phyloP scores from a whole-genome alignment of 257 asterid species.

The Primulina tabacum region DNA sequence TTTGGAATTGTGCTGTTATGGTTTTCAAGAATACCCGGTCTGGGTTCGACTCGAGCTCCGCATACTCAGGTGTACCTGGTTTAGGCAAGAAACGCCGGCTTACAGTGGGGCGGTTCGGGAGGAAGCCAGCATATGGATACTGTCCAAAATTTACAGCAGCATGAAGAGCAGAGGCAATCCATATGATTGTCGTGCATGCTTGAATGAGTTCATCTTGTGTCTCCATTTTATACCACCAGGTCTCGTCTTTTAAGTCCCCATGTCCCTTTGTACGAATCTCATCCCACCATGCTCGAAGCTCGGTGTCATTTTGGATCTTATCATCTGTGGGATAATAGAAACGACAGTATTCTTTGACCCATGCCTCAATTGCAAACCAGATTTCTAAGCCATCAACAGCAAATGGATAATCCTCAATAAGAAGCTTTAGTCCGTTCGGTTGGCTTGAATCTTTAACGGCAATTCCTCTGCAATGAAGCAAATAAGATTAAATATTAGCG shows the following conservation, averaged over 20 bases:
- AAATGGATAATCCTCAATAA: slow-evolving; percentile 72
- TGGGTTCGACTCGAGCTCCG: slow-evolving; percentile 51
- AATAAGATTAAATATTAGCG: background rate
- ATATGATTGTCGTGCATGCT: slow-evolving; percentile 59
- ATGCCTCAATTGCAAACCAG: slow-evolving; percentile 63
- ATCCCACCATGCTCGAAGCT: slow-evolving; percentile 80
- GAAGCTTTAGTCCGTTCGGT: slow-evolving; percentile 55
- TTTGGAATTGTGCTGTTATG: slow-evolving; percentile 68
- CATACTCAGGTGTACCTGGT: slow-evolving; percentile 46
- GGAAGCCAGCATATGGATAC: slow-evolving; percentile 72
- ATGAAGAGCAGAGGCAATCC: slow-evolving; percentile 84
- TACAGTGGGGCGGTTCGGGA: slow-evolving; percentile 74
- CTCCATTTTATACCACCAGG: slow-evolving; percentile 77
- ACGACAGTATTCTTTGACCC: slow-evolving; percentile 62
- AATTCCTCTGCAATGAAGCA: slow-evolving; percentile 53
- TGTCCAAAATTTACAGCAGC: slow-evolving; percentile 85
- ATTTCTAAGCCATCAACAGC: slow-evolving; percentile 81
- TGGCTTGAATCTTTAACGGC: slow-evolving; percentile 52
- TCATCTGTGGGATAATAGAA: slow-evolving; percentile 50
- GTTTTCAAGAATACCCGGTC: slow-evolving; percentile 61
- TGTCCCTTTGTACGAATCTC: slow-evolving; percentile 71
- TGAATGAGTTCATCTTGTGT: slow-evolving; percentile 45
- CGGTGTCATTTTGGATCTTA: slow-evolving; percentile 39
- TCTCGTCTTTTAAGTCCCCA: slow-evolving; percentile 57
- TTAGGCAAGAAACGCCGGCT: slow-evolving; percentile 75